A percentile compares a stretch with the other conserved stretches of the same genome.
phyloP scores from a whole-genome alignment of 2,329 filamentous ascomycete species.

The Hypomyces perniciosus region DNA sequence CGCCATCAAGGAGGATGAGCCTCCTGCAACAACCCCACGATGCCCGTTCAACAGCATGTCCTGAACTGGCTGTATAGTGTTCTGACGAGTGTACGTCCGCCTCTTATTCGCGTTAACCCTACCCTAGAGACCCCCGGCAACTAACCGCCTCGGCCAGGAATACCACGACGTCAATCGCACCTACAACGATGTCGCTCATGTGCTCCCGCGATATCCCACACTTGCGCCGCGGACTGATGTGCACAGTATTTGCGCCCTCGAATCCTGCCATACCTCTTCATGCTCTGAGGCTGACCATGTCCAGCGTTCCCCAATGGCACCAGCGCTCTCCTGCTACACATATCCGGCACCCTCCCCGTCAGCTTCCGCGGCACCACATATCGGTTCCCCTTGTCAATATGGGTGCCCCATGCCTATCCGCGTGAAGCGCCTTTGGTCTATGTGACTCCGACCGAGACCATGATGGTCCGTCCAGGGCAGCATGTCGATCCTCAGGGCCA shows the following conservation, averaged over 20 bases:
- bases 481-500: slow-evolving; percentile 91
- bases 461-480: slow-evolving; percentile 86
- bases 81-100: slow-evolving; percentile 59
- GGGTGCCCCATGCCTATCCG: slow-evolving; percentile 89
- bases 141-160: slow-evolving; percentile 51
- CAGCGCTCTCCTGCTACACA: slow-evolving; percentile 78
- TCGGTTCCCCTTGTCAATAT: slow-evolving; percentile 85
- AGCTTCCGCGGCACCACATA: slow-evolving; percentile 84
- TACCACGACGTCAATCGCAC: slow-evolving; percentile 90
- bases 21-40: slow-evolving; percentile 26
- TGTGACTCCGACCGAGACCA: slow-evolving; percentile 79
- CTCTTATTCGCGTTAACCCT: neutral
- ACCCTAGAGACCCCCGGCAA: neutral
- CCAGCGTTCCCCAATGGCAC: slow-evolving; percentile 82
- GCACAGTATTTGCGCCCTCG: slow-evolving; percentile 61
- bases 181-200: slow-evolving; percentile 84
- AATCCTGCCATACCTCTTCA: neutral
- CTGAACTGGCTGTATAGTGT: slow-evolving; percentile 95
- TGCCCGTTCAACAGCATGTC: slow-evolving; percentile 80
- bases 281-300: slow-evolving; percentile 7
- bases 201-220: slow-evolving; percentile 71
- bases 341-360: slow-evolving; percentile 86
- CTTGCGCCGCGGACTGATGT: slow-evolving; percentile 86
- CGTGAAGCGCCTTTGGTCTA: slow-evolving; percentile 80
- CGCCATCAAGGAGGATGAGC: slow-evolving; percentile 8